Base-by-base conservation (phyloP, 2,329 filamentous ascomycete species). In the Diaporthe longicolla region DNA sequence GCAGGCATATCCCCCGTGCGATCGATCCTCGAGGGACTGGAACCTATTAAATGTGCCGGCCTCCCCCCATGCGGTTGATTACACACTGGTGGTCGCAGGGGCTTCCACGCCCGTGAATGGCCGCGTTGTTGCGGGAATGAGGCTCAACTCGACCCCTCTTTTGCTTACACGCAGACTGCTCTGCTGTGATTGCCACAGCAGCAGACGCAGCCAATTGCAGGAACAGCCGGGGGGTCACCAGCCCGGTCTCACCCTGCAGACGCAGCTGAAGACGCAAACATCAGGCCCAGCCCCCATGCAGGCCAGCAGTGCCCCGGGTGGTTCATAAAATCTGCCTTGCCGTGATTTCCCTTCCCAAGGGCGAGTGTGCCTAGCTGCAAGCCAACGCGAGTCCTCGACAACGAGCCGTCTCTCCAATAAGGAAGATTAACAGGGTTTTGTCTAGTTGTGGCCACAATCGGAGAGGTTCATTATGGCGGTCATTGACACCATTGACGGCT, bases 321-420 rank as follows among this genome's bases (percentile, higher is more conserved):
- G 13, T 61, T 43, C 35, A 45, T 43, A 61, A 61, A 54, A 43
- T 61, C 58, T 61, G 58, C 58, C 37, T 61, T 43, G 58, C 58
- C 37, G 13, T 26, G 50, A 6, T 26, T 26, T 54, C 10, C 50
- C 21, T 26, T 54, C 50, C n/a, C 8, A 7, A 26, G 50, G 24
- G 13, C n/a, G 50, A 54, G n/a, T 54, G 5, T 54, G 50, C 50
- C n/a, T 54, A 26, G n/a, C n/a, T n/a, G 10, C 10, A 26, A 54
- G 50, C n/a, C 6, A 54, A 61, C 21, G 37, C 35, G 35, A 61
- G 4, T 26, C n/a, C 29, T 43, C n/a, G 35, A 24, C 3, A 26
- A 24, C 5, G 35, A 61, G 57, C 37, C 48, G 48, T 50, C 21
- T 24, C n/a, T 50, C 8, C 48, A 24, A 24, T 24, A 6, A 21